Percentiles rank a stretch among this genome's conserved stretches.
These are phyloP conservation scores for Triadica sebifera DNA, from an alignment of 345 rosid species.

Conservation along the genomic window DNA sequence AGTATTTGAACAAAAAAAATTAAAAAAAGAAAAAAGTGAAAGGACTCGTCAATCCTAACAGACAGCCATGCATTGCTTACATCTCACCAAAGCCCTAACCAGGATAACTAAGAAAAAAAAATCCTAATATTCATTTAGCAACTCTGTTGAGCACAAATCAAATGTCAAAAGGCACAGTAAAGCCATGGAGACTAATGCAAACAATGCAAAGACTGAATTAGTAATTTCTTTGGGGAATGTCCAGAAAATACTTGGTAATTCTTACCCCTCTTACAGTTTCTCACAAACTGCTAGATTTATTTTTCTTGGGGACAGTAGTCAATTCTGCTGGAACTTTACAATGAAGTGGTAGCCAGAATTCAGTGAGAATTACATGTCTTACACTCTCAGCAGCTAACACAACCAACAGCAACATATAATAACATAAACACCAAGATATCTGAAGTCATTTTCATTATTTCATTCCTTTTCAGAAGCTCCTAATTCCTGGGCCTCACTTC, in stretches of 20 bases:
- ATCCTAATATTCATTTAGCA: background rate
- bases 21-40: background rate
- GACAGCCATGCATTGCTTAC: background rate
- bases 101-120: background rate
- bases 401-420: conserved; percentile 6
- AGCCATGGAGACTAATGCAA: background rate
- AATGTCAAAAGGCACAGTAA: background rate
- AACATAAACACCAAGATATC: background rate
- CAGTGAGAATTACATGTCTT: background rate
- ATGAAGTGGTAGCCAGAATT: background rate
- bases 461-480: background rate
- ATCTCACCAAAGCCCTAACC: background rate
- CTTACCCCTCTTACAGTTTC: background rate
- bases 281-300: background rate
- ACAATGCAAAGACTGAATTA: background rate
- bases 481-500: background rate
- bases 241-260: background rate
- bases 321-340: background rate
- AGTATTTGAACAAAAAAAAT: background rate
- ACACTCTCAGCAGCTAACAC: background rate
- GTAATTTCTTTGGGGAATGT: background rate
- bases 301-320: background rate
- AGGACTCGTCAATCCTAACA: background rate
- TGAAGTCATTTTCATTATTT: background rate
- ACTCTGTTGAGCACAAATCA: background rate